Evolutionary conservation across 805 yeast species (phyloP).

Genomic region (Candida golubevii): DNA sequence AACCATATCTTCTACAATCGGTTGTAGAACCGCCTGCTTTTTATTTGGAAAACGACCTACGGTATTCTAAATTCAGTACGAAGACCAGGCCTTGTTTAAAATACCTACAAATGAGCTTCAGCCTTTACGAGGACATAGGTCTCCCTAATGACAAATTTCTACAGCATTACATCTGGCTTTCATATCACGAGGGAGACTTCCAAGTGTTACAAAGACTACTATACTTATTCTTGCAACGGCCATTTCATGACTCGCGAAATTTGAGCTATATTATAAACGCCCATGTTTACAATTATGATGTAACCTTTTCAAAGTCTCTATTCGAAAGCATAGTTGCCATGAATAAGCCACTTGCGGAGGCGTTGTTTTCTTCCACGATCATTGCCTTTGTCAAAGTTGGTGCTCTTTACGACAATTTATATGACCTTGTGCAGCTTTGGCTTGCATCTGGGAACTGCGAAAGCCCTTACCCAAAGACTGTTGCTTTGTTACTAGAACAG

Average conservation of each 20-base stretch:
- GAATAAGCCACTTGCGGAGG: constrained; percentile 21
- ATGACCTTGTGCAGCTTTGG: constrained; percentile 27
- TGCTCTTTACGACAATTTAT: constrained; percentile 30
- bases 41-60: constrained; percentile 8
- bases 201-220: constrained; percentile 20
- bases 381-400: constrained; percentile 23
- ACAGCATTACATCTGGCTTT: constrained; percentile 29
- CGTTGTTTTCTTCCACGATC: constrained; percentile 26
- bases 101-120: constrained; percentile 19
- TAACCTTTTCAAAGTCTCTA: constrained; percentile 25
- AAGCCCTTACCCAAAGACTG: constrained; percentile 23
- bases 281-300: constrained; percentile 31
- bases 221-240: constrained; percentile 19
- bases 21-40: constrained; percentile 13
- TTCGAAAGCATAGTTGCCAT: constrained; percentile 22
- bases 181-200: constrained; percentile 34
- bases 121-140: constrained; percentile 16
- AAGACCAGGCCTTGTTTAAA: constrained; percentile 19
- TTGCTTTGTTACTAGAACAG: constrained; percentile 27
- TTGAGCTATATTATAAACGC: constrained; percentile 28
- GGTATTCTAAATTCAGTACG: constrained; percentile 4
- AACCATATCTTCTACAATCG: constrained; percentile 12
- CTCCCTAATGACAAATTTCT: constrained; percentile 15
- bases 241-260: constrained; percentile 21
- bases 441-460: constrained; percentile 17